Conservation (phyloP, 1,284 basidiomycete species). For the Ustilago trichophora region DNA sequence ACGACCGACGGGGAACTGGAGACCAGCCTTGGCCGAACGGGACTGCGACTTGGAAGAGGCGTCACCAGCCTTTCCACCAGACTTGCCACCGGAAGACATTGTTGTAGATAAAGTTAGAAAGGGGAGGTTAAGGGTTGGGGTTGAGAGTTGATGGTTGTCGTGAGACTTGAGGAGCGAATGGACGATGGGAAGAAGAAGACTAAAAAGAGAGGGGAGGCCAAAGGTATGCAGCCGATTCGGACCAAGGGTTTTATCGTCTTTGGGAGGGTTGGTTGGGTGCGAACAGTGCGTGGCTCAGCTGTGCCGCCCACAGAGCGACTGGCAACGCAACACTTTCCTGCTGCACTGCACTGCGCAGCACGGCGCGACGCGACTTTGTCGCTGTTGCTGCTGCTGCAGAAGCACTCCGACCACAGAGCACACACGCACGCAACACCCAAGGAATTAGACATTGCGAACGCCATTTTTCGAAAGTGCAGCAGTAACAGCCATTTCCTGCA, state of each 20-base stretch:
- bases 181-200: slow-evolving; percentile 19
- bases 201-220: slow-evolving; percentile 13
- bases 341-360: no score
- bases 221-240: slow-evolving; percentile 22
- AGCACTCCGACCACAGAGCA: slow-evolving; percentile 1
- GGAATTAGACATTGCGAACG: not conserved
- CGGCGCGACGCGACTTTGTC: slow-evolving; percentile 1
- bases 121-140: slow-evolving; percentile 19
- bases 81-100: slow-evolving; percentile 68
- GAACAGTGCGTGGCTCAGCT: no score
- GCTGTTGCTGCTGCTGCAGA: not conserved
- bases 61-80: slow-evolving; percentile 67
- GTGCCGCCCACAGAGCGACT: no score
- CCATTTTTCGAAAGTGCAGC: not conserved
- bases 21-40: slow-evolving; percentile 75
- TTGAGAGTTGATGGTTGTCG: slow-evolving; percentile 19
- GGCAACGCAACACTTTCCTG: no score
- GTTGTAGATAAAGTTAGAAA: slow-evolving; percentile 24
- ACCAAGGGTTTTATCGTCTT: slow-evolving; percentile 41
- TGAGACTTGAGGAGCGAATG: slow-evolving; percentile 25
- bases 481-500: no score
- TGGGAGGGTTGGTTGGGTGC: slow-evolving; percentile 11
- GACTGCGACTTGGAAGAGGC: slow-evolving; percentile 72
- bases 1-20: slow-evolving; percentile 93
- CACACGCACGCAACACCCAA: no score